A percentile compares a stretch with the other conserved stretches of the same genome.
These are phyloP conservation scores for Vaccinium macrocarpon DNA, from an alignment of 148 eudicot genomes.

Conservation along the genomic window DNA sequence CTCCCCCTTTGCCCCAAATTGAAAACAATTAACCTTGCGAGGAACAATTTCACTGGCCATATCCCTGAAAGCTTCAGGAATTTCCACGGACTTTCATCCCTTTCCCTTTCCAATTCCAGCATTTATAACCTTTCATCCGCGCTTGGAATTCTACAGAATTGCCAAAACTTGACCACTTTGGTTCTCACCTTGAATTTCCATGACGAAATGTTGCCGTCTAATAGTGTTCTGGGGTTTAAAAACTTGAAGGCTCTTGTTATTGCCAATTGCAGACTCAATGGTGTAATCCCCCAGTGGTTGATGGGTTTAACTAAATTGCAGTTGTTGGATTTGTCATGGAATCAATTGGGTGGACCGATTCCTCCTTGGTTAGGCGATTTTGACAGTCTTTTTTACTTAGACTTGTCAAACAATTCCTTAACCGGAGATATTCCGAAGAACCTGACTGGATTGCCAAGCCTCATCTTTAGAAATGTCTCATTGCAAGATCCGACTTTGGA, in stretches of 20 bases:
- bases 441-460: slow-evolving; percentile 20
- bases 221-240: slow-evolving; percentile 17
- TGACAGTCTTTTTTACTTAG: slow-evolving; percentile 27
- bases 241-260: slow-evolving; percentile 23
- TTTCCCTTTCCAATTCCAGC: slow-evolving; percentile 21
- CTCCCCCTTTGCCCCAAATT: slow-evolving; percentile 20
- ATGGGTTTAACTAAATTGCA: slow-evolving; percentile 22
- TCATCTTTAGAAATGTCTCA: slow-evolving; percentile 15
- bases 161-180: slow-evolving; percentile 27
- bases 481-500: slow-evolving; percentile 18
- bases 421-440: slow-evolving; percentile 30
- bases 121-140: slow-evolving; percentile 24
- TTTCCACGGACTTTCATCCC: slow-evolving; percentile 15
- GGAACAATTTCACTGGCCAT: slow-evolving; percentile 26
- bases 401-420: slow-evolving; percentile 31
- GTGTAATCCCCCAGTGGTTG: slow-evolving; percentile 32
- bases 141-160: slow-evolving; percentile 26
- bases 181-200: slow-evolving; percentile 32
- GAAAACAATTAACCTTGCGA: slow-evolving; percentile 24
- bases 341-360: slow-evolving; percentile 22
- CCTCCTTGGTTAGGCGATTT: slow-evolving; percentile 30
- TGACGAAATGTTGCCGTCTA: slow-evolving; percentile 17
- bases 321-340: slow-evolving; percentile 40
- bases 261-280: slow-evolving; percentile 30
- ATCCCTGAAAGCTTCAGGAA: slow-evolving; percentile 28